phyloP scores from a whole-genome alignment of 805 yeast species.

The Babjeviella inositovora region DNA sequence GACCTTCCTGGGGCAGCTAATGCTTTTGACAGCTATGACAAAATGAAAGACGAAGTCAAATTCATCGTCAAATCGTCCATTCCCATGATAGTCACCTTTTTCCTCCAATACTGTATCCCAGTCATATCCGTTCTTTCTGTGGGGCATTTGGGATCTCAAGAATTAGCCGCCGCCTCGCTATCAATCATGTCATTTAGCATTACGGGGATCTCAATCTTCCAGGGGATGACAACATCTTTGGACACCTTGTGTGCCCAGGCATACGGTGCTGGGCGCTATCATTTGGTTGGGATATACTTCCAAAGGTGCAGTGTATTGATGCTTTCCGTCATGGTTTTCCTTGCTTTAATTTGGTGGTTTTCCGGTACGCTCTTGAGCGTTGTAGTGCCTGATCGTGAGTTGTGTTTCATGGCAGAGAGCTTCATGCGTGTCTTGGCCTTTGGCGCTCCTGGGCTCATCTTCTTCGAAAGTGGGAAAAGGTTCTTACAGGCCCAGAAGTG shows the following conservation, averaged over 20 bases:
- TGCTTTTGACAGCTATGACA: too few relatives aligned
- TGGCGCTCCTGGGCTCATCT: slow-evolving; percentile 65
- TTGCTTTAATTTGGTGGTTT: slow-evolving; percentile 44
- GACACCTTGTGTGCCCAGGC: slow-evolving; percentile 74
- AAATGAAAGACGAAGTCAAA: too few relatives aligned
- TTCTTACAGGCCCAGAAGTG: slow-evolving; percentile 66
- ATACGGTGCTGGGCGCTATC: slow-evolving; percentile 50
- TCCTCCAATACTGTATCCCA: slow-evolving; percentile 57
- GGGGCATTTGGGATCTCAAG: slow-evolving; percentile 55
- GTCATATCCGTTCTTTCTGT: slow-evolving; percentile 69
- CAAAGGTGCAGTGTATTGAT: slow-evolving; percentile 49
- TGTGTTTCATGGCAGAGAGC: slow-evolving; percentile 35
- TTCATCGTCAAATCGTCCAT: slow-evolving; percentile 22
- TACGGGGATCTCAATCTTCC: slow-evolving; percentile 58
- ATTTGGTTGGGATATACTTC: slow-evolving; percentile 51
- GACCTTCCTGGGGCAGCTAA: too few relatives aligned
- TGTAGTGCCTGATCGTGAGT: slow-evolving; percentile 23
- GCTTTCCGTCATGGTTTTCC: slow-evolving; percentile 31
- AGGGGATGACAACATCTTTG: slow-evolving; percentile 65
- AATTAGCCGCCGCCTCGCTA: slow-evolving; percentile 61
- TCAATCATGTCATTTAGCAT: slow-evolving; percentile 71
- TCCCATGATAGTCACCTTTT: slow-evolving; percentile 52
- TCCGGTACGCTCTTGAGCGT: slow-evolving; percentile 30
- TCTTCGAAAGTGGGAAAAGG: slow-evolving; percentile 58
- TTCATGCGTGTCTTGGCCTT: slow-evolving; percentile 39